Percentiles rank a stretch among this genome's conserved stretches.
Evolutionary conservation across 2,329 filamentous ascomycete genomes (phyloP).

Genomic region (Colletotrichum cuscutae): DNA sequence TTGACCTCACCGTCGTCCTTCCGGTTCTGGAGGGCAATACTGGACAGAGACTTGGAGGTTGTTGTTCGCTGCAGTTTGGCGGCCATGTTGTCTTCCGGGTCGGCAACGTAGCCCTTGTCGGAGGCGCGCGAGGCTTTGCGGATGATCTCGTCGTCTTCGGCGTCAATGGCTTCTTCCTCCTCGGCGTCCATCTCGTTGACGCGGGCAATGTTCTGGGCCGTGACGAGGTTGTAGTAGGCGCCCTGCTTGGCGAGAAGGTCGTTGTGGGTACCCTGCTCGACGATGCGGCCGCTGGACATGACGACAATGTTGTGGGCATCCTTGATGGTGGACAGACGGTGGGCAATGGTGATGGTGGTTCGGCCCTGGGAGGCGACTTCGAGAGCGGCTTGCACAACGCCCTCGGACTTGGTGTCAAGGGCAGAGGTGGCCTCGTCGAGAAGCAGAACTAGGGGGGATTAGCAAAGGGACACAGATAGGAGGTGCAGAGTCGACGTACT

Average conservation of each 20-base stretch:
- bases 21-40: slow-evolving; percentile 71
- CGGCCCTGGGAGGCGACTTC: slow-evolving; percentile 86
- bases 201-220: slow-evolving; percentile 83
- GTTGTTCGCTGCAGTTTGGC: slow-evolving; percentile 66
- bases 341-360: slow-evolving; percentile 96
- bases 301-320: slow-evolving; percentile 97
- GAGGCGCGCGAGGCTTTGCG: slow-evolving; percentile 56
- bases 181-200: slow-evolving; percentile 64
- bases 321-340: slow-evolving; percentile 93
- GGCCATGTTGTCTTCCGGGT: slow-evolving; percentile 71
- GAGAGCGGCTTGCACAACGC: slow-evolving; percentile 91
- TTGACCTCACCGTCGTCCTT: slow-evolving; percentile 62
- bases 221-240: slow-evolving; percentile 87
- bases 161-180: slow-evolving; percentile 61
- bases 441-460: slow-evolving; percentile 69
- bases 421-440: slow-evolving; percentile 96
- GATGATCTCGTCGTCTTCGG: slow-evolving; percentile 60
- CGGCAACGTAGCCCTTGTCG: slow-evolving; percentile 55
- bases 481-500: slow-evolving; percentile 50
- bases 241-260: slow-evolving; percentile 75
- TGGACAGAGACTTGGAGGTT: slow-evolving; percentile 73
- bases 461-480: slow-evolving; percentile 18
- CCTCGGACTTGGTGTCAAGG: slow-evolving; percentile 93
- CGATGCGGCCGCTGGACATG: slow-evolving; percentile 84
- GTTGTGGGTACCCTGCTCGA: slow-evolving; percentile 92